A percentile compares a stretch with the other conserved stretches of the same genome.
phyloP scores from a whole-genome alignment of 805 yeast species.

The Lipomyces yamanashiensis region DNA sequence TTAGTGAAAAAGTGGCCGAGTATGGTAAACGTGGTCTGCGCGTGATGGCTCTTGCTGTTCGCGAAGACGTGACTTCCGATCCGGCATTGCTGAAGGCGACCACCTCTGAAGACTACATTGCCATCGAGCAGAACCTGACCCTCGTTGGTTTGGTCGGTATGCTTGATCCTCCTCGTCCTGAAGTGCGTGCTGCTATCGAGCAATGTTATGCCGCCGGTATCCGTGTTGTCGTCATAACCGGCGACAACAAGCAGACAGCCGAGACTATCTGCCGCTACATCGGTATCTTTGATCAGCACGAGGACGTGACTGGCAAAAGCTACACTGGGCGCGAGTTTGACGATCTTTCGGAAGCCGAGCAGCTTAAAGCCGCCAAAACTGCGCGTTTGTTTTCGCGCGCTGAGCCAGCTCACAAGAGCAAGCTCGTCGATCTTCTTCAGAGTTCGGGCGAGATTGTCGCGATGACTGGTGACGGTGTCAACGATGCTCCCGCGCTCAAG shows the following conservation, averaged over 20 bases:
- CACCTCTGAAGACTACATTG: conserved; percentile 38
- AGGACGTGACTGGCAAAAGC: conserved; percentile 46
- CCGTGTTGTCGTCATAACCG: conserved; percentile 56
- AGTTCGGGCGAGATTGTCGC: conserved; percentile 59
- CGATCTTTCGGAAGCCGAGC: conserved; percentile 45
- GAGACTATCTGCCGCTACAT: conserved; percentile 55
- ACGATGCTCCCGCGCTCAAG: conserved; percentile 67
- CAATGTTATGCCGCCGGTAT: conserved; percentile 55
- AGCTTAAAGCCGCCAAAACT: conserved; percentile 52
- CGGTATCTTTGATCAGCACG: conserved; percentile 47
- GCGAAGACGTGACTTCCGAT: conserved; percentile 36
- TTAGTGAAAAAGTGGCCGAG: conserved; percentile 48
- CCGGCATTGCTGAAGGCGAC: conserved; percentile 20
- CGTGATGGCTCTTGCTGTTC: conserved; percentile 54
- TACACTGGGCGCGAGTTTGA: conserved; percentile 51
- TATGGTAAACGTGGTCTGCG: conserved; percentile 53
- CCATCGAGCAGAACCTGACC: conserved; percentile 46
- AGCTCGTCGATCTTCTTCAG: conserved; percentile 56
- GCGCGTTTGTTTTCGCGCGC: conserved; percentile 58
- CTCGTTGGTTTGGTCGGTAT: conserved; percentile 56
- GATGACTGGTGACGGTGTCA: conserved; percentile 70
- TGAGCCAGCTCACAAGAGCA: conserved; percentile 59
- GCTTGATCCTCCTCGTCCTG: conserved; percentile 56
- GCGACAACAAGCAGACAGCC: conserved; percentile 55
- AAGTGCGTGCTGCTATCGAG: conserved; percentile 51